These are phyloP conservation scores for Spencermartinsiella europaea DNA, from an alignment of 805 yeast genomes.

Conservation along the genomic window DNA sequence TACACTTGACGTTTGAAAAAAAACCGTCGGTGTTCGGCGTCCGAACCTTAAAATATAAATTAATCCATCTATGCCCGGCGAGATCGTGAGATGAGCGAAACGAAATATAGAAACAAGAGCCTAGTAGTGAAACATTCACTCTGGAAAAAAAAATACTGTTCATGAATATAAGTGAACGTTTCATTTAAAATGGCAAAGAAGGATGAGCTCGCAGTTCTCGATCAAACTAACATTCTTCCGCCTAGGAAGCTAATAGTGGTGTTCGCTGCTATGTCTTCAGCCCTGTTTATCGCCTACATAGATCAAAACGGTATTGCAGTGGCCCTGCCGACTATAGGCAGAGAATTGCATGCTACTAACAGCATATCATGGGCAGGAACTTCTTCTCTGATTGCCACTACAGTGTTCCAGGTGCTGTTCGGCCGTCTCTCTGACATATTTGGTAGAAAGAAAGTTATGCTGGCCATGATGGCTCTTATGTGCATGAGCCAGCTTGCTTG, in stretches of 20 bases:
- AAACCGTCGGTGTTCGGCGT: neutral
- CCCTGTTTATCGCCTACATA: conserved; percentile 35
- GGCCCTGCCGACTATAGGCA: conserved; percentile 45
- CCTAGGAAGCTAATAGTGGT: conserved; percentile 11
- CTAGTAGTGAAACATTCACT: no score
- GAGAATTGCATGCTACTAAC: conserved; percentile 41
- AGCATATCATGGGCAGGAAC: conserved; percentile 60
- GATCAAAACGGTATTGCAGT: conserved; percentile 49
- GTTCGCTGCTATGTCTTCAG: conserved; percentile 12
- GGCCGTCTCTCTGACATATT: conserved; percentile 55
- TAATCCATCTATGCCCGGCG: no score
- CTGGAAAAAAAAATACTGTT: no score
- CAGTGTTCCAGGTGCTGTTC: conserved; percentile 47
- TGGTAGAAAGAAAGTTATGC: conserved; percentile 44
- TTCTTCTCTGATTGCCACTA: conserved; percentile 45
- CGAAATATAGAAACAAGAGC: no score
- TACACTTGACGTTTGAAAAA: no score
- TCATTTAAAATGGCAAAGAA: neutral
- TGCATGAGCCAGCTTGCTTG: conserved; percentile 45
- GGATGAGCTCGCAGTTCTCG: neutral
- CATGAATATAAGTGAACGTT: no score
- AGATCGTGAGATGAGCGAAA: no score
- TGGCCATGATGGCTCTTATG: conserved; percentile 37
- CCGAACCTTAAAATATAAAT: neutral
- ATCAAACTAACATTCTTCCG: conserved; percentile 13